Evolutionary conservation across 1,139 yeast genomes (phyloP).

Genomic region (Diutina siamensis): DNA sequence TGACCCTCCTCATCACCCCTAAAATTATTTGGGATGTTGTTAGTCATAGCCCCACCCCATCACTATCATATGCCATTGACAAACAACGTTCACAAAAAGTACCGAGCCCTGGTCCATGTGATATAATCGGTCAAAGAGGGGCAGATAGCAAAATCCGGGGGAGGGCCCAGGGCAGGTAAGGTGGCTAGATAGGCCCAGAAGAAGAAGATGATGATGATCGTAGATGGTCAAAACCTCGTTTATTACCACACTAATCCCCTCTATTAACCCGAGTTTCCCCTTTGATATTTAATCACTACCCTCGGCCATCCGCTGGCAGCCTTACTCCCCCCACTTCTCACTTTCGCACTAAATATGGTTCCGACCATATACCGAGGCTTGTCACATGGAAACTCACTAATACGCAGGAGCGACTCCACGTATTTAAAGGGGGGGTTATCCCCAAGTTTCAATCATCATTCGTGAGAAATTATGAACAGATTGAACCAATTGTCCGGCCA

Average conservation of each 20-base stretch:
- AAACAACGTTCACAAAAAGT: background rate
- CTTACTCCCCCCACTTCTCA: constrained; percentile 3
- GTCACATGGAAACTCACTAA: background rate
- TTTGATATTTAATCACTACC: no score
- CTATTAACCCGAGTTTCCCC: no score
- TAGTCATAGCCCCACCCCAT: background rate
- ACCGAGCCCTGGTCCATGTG: background rate
- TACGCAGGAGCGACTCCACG: background rate
- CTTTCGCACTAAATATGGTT: background rate
- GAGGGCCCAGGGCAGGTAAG: no score
- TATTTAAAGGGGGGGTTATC: constrained; percentile 1
- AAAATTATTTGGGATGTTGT: background rate
- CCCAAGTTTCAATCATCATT: background rate
- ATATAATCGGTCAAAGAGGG: background rate
- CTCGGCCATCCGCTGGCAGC: no score
- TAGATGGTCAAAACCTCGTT: no score
- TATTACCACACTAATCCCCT: no score
- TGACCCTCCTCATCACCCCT: no score
- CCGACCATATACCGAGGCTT: constrained; percentile 4
- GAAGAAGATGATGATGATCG: no score
- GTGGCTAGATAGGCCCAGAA: no score
- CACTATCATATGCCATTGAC: background rate
- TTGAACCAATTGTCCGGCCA: constrained; percentile 49
- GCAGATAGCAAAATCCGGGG: background rate
- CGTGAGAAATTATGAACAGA: constrained; percentile 40